Conservation (phyloP, 2,329 filamentous ascomycete genomes). For the Penicillium palitans region DNA sequence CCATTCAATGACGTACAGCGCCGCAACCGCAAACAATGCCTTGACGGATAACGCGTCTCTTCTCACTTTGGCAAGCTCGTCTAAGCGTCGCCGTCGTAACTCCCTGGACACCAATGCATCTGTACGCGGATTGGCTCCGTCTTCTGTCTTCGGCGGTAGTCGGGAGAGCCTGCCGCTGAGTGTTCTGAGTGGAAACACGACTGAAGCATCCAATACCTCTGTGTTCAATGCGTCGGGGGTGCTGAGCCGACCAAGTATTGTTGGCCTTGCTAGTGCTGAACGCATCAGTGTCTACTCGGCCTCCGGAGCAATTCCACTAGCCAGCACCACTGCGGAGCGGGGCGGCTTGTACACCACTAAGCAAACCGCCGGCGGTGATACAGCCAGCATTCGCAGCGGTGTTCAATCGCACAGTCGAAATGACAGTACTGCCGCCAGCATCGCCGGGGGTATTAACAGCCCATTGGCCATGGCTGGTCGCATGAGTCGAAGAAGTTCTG, state of each 20-base stretch:
- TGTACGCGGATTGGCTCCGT: conserved; percentile 63
- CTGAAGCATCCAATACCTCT: conserved; percentile 45
- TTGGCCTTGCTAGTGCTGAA: conserved; percentile 58
- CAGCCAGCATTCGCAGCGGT: conserved; percentile 75
- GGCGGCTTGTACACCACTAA: conserved; percentile 76
- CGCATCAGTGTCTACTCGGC: conserved; percentile 72
- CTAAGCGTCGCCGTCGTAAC: conserved; percentile 63
- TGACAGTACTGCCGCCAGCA: conserved; percentile 78
- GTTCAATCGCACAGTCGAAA: conserved; percentile 73
- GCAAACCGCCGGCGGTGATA: conserved; percentile 59
- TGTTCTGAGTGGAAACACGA: conserved; percentile 58
- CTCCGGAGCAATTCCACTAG: conserved; percentile 61
- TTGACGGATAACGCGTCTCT: conserved; percentile 67
- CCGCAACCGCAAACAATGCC: conserved; percentile 63
- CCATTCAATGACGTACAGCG: conserved; percentile 58
- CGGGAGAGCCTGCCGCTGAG: conserved; percentile 64
- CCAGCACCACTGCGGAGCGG: conserved; percentile 66
- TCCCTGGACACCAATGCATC: conserved; percentile 67
- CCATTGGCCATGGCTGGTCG: conserved; percentile 55
- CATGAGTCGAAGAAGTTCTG: conserved; percentile 46
- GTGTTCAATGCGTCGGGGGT: conserved; percentile 43
- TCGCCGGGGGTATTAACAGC: conserved; percentile 58
- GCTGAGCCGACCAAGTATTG: conserved; percentile 52
- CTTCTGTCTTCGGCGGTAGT: conserved; percentile 64
- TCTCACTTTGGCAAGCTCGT: conserved; percentile 64